Conservation (phyloP, 2,329 filamentous ascomycete genomes). For the Colletotrichum truncatum region DNA sequence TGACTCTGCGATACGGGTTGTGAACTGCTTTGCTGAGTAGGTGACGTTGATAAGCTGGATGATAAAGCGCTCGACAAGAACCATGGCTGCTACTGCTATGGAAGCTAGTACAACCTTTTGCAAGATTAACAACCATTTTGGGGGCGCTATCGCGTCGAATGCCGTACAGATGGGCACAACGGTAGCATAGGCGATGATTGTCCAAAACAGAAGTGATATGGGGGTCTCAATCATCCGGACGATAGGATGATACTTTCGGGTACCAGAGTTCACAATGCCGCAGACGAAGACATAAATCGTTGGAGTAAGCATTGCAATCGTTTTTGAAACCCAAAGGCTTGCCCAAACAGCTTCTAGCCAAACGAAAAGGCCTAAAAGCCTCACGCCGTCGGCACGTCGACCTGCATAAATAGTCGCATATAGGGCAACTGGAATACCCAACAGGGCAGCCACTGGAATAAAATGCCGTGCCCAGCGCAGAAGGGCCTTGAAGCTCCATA, state of each 20-base stretch:
- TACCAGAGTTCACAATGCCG: slow-evolving; percentile 13
- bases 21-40: slow-evolving; percentile 14
- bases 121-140: background rate
- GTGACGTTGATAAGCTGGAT: slow-evolving; percentile 19
- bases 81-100: slow-evolving; percentile 7
- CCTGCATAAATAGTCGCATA: background rate
- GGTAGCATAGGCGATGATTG: slow-evolving; percentile 13
- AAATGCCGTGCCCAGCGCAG: slow-evolving; percentile 17
- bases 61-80: slow-evolving; percentile 9
- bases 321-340: slow-evolving; percentile 11
- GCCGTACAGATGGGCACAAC: background rate
- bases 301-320: slow-evolving; percentile 13
- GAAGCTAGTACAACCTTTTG: slow-evolving; percentile 3
- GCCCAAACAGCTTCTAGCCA: slow-evolving; percentile 16
- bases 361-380: slow-evolving; percentile 13
- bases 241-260: slow-evolving; percentile 13
- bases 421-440: slow-evolving; percentile 7
- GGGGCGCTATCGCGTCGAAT: background rate
- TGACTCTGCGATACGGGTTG: background rate
- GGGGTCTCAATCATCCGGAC: slow-evolving; percentile 10
- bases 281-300: slow-evolving; percentile 15
- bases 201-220: slow-evolving; percentile 16
- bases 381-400: background rate
- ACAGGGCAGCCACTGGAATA: slow-evolving; percentile 16
- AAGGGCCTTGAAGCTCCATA: slow-evolving; percentile 15